Base-by-base conservation (phyloP, 106 monocot species). In the Acanthochlamys bracteata region DNA sequence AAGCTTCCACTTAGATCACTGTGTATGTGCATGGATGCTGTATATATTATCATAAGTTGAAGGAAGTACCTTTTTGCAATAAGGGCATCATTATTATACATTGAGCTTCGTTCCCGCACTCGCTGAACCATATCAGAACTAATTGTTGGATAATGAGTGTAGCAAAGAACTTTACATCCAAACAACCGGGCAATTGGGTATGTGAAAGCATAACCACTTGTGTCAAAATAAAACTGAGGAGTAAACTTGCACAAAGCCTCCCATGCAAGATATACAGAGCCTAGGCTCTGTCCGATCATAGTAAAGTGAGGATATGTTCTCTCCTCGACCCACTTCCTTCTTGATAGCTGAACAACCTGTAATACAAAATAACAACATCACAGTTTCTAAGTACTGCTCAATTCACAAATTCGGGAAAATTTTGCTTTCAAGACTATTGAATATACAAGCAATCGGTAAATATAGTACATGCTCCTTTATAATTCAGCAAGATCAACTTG, bases 131-230 rank as follows among this genome's bases (percentile, higher is more conserved):
- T 96, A 69, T 96, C 96, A 8, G 80, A 82, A 71, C 96, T 96
- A 26, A 96, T 96, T 65, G 96, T 96, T 40, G 90, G 96, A 68
- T 96, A 96, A 62, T 96, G 96, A 17, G 96, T 91, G 45, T 96
- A 96, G 73, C 96, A 96, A 45, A 91, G 78, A 41, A 91, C 85
- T 77, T 88, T 88, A 62, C 96, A 88, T 25, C 96, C 88, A 71
- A 96, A 96, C 11, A 96, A 33, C 58, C 85, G 65, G 41, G 96
- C 96, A 72, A 96, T 74, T 14, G 96, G 96, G 69, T 96, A 96
- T 15, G 96, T 91, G 72, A 96, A 91, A 66, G 96, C 96, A 81
- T 96, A 96, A 11, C 96, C 96, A 72, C 96, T 96, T 21, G 88
- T 91, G 62, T 96, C 96, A 66, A 96, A 74, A 73, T 88, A 96